Conservation (phyloP, 257 asterid genomes). For the Solanum gracilifrons region DNA sequence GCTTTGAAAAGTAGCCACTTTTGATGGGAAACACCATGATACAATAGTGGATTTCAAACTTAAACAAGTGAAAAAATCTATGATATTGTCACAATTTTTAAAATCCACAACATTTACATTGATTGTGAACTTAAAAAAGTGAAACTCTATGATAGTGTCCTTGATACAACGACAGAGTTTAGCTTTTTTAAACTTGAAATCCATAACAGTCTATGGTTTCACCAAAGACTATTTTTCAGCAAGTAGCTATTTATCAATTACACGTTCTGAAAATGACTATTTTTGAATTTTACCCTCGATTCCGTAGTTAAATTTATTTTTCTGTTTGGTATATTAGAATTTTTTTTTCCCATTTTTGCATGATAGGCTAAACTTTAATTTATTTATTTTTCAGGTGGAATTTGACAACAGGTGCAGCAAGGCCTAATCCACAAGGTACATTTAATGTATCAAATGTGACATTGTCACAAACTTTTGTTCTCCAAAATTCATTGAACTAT, state of each 20-base stretch:
- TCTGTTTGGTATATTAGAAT: neutral
- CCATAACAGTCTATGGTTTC: neutral
- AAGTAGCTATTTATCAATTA: too few species aligned
- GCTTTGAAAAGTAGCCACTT: neutral
- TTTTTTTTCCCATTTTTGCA: neutral
- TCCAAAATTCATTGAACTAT: conserved; percentile 20
- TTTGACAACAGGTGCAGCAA: conserved; percentile 49
- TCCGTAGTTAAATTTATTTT: neutral
- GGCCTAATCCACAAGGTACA: conserved; percentile 69
- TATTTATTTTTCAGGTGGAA: conserved; percentile 38
- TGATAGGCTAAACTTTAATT: neutral
- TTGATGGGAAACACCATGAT: neutral
- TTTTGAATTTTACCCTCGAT: neutral
- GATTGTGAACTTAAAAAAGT: neutral
- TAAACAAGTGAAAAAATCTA: neutral
- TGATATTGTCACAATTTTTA: neutral
- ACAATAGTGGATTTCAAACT: neutral
- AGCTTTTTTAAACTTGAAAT: neutral
- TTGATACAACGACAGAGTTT: accelerated
- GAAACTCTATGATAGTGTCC: neutral
- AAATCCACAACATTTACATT: neutral
- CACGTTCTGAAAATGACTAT: neutral
- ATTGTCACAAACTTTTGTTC: conserved; percentile 44
- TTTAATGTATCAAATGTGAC: conserved; percentile 63
- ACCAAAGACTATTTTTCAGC: neutral